These are phyloP conservation scores for Schizothecium vesticola DNA, from an alignment of 495 filamentous ascomycete genomes.

Conservation along the genomic window DNA sequence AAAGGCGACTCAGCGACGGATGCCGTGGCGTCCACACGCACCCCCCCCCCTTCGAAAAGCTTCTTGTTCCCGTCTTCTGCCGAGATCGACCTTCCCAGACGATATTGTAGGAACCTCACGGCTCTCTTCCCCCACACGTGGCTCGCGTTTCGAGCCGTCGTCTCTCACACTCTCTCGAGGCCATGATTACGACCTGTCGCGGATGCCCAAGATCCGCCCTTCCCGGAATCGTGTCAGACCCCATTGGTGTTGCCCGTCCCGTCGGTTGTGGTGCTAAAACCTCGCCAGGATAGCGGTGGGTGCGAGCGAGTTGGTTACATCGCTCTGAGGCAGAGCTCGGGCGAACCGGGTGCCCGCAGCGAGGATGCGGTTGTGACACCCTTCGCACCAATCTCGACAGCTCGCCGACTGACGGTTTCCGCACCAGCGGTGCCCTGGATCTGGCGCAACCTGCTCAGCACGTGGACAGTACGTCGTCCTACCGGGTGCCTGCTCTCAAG, in stretches of 20 bases:
- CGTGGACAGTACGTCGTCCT: slow-evolving; percentile 21
- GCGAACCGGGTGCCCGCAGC: neutral
- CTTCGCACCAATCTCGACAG: slow-evolving; percentile 5
- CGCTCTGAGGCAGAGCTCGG: neutral
- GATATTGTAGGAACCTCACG: slow-evolving; percentile 1
- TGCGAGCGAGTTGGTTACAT: neutral
- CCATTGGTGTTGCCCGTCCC: neutral
- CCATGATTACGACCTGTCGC: neutral
- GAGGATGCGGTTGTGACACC: neutral
- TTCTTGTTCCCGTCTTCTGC: slow-evolving; percentile 1
- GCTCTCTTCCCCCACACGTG: neutral
- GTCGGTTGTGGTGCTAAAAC: neutral
- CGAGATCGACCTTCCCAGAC: neutral
- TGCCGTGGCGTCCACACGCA: neutral
- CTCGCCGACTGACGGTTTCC: neutral
- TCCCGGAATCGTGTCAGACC: neutral
- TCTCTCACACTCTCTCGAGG: neutral
- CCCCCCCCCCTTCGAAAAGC: no score
- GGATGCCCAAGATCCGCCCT: neutral
- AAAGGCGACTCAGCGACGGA: neutral
- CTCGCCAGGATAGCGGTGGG: neutral
- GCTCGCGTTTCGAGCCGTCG: neutral
- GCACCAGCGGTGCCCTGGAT: slow-evolving; percentile 7
- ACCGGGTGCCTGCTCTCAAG: slow-evolving; percentile 14
- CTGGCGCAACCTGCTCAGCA: slow-evolving; percentile 18